These are phyloP conservation scores for Metschnikowia cubensis DNA, from an alignment of 805 yeast genomes.

Conservation along the genomic window DNA sequence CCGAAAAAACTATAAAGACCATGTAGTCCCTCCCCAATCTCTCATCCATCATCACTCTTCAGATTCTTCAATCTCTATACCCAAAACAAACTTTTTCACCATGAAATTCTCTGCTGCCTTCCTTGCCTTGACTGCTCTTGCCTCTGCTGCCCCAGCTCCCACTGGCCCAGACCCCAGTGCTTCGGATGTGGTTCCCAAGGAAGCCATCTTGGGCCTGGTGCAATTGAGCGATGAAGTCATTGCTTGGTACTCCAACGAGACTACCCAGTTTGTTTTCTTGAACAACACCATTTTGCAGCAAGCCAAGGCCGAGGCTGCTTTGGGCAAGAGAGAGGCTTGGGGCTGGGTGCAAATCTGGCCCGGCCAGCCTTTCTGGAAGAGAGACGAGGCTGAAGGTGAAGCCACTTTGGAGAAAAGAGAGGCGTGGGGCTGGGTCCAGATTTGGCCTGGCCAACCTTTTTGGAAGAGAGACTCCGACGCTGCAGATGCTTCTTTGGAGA, in stretches of 20 bases:
- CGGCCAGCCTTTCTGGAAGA: slow-evolving; percentile 15
- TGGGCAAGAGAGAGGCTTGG: slow-evolving; percentile 16
- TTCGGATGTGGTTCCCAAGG: slow-evolving; percentile 9
- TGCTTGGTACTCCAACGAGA: slow-evolving; percentile 10
- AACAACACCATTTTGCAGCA: slow-evolving; percentile 17
- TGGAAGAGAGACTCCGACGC: slow-evolving; percentile 14
- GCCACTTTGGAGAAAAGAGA: not conserved
- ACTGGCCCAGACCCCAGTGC: not conserved
- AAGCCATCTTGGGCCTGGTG: slow-evolving; percentile 14
- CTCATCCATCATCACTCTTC: not conserved
- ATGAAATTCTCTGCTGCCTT: slow-evolving; percentile 17
- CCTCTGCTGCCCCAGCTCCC: not conserved
- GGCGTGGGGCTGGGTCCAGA: not conserved
- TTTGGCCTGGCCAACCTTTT: slow-evolving; percentile 8
- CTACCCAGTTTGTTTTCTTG: slow-evolving; percentile 13
- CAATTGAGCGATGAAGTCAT: slow-evolving; percentile 12
- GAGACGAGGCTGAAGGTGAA: slow-evolving; percentile 8
- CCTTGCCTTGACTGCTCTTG: slow-evolving; percentile 15
- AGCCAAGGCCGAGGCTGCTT: slow-evolving; percentile 10
- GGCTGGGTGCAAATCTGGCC: slow-evolving; percentile 12
- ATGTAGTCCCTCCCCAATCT: too few species aligned
- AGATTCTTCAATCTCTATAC: not conserved
- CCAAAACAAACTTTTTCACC: not conserved
- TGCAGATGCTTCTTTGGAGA: slow-evolving; percentile 8
- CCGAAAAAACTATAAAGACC: not conserved